Conservation (phyloP, 1,284 basidiomycete species). For the Hypsizygus ulmarius region DNA sequence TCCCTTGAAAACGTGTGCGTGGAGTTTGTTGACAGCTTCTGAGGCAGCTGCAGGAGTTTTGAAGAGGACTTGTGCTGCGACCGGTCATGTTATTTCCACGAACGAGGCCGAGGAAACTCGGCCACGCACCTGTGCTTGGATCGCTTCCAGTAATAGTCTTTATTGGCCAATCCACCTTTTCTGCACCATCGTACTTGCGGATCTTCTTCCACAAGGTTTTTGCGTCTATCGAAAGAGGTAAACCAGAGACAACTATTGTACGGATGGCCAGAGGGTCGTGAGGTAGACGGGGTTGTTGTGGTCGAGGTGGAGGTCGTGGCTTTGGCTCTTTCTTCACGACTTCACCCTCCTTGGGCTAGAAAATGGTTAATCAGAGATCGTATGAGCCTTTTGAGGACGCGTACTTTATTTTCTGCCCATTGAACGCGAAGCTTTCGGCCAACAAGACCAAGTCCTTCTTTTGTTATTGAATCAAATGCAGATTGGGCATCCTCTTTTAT, state of each 20-base stretch:
- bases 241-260: slow-evolving; percentile 76
- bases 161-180: slow-evolving; percentile 70
- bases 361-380: slow-evolving; percentile 11
- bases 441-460: slow-evolving; percentile 55
- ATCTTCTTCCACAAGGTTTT: slow-evolving; percentile 88
- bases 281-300: slow-evolving; percentile 34
- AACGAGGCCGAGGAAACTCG: neutral
- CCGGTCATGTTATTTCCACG: neutral
- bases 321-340: slow-evolving; percentile 40
- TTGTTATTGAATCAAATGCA: slow-evolving; percentile 61
- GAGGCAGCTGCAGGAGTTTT: slow-evolving; percentile 68
- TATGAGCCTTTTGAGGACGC: slow-evolving; percentile 15
- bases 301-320: slow-evolving; percentile 32
- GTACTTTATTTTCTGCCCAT: slow-evolving; percentile 79
- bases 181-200: slow-evolving; percentile 72
- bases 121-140: slow-evolving; percentile 27
- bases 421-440: slow-evolving; percentile 72
- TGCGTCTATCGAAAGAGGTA: slow-evolving; percentile 68
- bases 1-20: slow-evolving; percentile 94
- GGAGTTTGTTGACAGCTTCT: slow-evolving; percentile 78
- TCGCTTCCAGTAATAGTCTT: slow-evolving; percentile 47
- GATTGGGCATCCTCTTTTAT: slow-evolving; percentile 85
- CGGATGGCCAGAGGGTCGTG: slow-evolving; percentile 78
- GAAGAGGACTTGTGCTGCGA: slow-evolving; percentile 75
- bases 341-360: slow-evolving; percentile 38